Evolutionary conservation across 306 rosid genomes (phyloP), one percentile per base, ranked within the genome.

Genomic region (Castanea crenata): DNA sequence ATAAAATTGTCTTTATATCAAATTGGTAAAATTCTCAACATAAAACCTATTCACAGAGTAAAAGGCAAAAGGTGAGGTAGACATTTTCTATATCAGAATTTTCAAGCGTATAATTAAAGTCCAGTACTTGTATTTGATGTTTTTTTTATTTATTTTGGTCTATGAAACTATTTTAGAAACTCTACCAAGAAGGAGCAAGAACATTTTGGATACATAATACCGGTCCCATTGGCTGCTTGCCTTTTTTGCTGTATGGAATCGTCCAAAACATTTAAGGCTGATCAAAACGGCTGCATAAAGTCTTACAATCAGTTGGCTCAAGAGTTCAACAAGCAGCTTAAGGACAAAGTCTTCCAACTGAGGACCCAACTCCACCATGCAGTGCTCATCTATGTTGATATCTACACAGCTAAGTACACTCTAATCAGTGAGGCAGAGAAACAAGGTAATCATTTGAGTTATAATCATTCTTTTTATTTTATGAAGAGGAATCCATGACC

Each of bases 171-270:
- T 69, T 79, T 74, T 80, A 83, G 81, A 54, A 19, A 61, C 74
- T 83, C 57, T 75, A 79, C 65, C 63, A 69, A 21, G 44, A 61
- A 19, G 80, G 80, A 3, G 80, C 78, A 20, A 75, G 81, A 44
- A 51, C 44, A 11, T 79, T 75, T 21, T 75, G 86, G 81, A 75
- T 79, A 44, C 81, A 75, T 14, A 83, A 83, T 62, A 79, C 81
- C 0, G 83, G 86, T 69, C 83, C 83, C 41, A 13, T 74, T 3
- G 86, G 86, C 9, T 83, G 86, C 83, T 78, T 83, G 80, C 80
- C 83, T 38, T 0, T 2, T 21, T 12, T 10, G 32, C 79, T 57
- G 69, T 64, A 34, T 20, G 13, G 29, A 34, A 35, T 7, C 74
- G 5, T 18, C 58, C 56, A 19, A 19, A 55, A 46, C 56, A 54